phyloP scores from a whole-genome alignment of 768 basidiomycete species.

The Ephemerocybe angulata region DNA sequence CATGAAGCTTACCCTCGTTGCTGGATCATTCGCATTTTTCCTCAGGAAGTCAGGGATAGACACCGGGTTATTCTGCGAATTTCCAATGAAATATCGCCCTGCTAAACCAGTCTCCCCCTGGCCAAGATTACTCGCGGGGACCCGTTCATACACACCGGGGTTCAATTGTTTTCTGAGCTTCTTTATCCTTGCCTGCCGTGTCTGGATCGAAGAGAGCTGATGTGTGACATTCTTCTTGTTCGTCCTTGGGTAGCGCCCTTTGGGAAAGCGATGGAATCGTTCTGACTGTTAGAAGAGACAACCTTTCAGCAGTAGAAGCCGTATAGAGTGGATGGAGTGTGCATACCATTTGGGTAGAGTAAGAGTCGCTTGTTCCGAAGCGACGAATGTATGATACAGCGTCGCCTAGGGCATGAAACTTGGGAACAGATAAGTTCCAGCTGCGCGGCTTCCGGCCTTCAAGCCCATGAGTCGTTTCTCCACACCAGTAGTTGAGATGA shows the following conservation, averaged over 20 bases:
- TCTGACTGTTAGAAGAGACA: neutral
- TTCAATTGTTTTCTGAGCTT: neutral
- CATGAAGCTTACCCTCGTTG: neutral
- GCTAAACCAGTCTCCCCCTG: neutral
- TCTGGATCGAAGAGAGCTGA: neutral
- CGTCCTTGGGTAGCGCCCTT: neutral
- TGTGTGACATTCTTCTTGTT: neutral
- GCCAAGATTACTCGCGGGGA: too few species aligned
- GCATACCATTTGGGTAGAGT: conserved; percentile 27
- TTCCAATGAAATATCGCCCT: conserved; percentile 1
- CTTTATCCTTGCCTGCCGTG: neutral
- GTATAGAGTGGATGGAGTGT: too few species aligned
- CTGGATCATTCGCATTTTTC: neutral
- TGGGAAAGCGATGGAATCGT: neutral
- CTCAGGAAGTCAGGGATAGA: neutral
- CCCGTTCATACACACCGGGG: neutral
- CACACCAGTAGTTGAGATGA: too few species aligned
- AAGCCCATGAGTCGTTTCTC: too few species aligned
- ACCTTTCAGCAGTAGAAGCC: neutral
- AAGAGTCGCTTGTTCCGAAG: conserved; percentile 4
- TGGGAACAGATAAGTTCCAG: conserved; percentile 5
- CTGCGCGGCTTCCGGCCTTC: conserved; percentile 5
- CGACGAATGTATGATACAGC: neutral
- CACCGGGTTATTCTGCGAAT: neutral
- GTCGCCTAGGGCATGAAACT: conserved; percentile 7